A percentile compares a stretch with the other conserved stretches of the same genome.
Conservation (phyloP, 345 rosid species). For the Acer saccharum region DNA sequence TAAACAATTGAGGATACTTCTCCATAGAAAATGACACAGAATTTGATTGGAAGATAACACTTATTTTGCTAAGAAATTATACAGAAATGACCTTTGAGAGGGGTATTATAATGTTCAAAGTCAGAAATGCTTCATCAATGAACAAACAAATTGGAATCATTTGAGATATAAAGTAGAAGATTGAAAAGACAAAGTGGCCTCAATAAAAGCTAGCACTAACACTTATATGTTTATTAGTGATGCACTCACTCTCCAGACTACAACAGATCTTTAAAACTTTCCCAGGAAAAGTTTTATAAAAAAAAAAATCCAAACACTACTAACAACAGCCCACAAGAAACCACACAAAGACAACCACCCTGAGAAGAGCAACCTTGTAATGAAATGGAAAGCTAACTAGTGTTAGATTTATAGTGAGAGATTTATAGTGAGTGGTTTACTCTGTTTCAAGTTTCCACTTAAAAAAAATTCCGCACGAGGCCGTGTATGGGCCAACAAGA, state of each 20-base stretch:
- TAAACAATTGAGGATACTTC: constrained; percentile 21
- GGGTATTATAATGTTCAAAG: neutral
- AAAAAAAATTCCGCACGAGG: neutral
- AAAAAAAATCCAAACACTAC: neutral
- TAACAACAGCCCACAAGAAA: neutral
- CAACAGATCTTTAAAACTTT: neutral
- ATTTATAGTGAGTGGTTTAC: neutral
- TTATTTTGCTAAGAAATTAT: neutral
- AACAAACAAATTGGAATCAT: constrained; percentile 10
- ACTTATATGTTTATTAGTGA: neutral
- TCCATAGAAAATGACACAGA: constrained; percentile 17
- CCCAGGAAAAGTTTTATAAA: neutral
- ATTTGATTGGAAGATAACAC: neutral
- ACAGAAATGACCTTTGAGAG: neutral
- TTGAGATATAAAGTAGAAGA: neutral
- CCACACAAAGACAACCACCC: neutral
- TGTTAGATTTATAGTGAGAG: neutral
- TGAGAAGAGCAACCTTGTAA: neutral
- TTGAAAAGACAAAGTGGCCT: constrained; percentile 8
- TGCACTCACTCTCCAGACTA: constrained; percentile 15
- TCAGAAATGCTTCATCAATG: constrained; percentile 2
- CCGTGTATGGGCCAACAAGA: constrained; percentile 8
- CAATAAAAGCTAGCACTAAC: constrained; percentile 7
- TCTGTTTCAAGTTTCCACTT: neutral
- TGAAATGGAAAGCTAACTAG: constrained; percentile 3